Base-by-base conservation (phyloP, 1,284 basidiomycete genomes). In the Psilocybe mexicana region DNA sequence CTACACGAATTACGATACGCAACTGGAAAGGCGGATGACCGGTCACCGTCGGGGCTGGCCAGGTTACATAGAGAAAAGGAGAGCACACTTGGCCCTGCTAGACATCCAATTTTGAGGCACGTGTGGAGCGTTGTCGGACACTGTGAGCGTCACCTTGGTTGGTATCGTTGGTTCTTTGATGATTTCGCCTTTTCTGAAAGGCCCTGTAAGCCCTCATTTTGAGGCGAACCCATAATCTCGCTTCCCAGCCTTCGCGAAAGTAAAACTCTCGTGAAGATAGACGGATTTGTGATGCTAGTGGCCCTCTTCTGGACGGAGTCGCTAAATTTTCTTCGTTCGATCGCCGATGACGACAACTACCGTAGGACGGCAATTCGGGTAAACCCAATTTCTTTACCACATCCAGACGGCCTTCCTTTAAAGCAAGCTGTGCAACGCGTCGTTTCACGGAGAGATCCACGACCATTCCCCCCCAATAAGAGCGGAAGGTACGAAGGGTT, bases 351-450 rank as follows among this genome's bases (percentile, higher is more conserved):
- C 55, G 54, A 54, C 50, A 64, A 58, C 57, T 65, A 58, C 62
- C 47, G 11, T 54, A 49, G 25, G 52, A 57, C 57, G 62, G 43
- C 30, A 6, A 8, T 61, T 74, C 75, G 40, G 62, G 59, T 28
- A 60, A 56, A 52, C 76, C 60, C 65, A 81, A 73, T 54, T 66
- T 65, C 50, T 72, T 63, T 25, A 80, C 79, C 54, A 87, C 78
- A 60, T 80, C 80, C 54, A 75, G 64, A 38, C 82, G 78, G 10
- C 85, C 82, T 71, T 89, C 83, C 68, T 86, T 87, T 49, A 84
- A 64, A 44, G 85, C 87, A 44, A 87, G 74, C 24, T 69, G 72
- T 5, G 78, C 78, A 47, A 89, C 69, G 33, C 85, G 81, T 54
- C 83, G 79, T 62, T 80, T 77, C 14, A 91, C 88, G 23, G 77